Percentiles rank a stretch among this genome's conserved stretches.
Conservation (phyloP, 805 yeast genomes). For the Barnettozyma sp. region DNA sequence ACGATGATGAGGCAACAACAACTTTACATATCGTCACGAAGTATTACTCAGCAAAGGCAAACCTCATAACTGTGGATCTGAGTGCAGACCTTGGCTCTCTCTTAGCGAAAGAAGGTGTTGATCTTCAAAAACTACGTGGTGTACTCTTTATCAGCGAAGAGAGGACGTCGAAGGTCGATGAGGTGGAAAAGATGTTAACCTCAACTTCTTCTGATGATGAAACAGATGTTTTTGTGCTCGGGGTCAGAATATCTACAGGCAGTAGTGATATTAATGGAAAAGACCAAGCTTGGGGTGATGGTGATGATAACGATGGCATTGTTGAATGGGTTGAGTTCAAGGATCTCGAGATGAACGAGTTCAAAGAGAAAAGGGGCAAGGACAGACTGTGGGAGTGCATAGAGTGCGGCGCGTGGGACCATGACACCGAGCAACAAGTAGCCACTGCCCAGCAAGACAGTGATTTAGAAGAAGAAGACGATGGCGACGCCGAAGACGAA, state of each 20-base stretch:
- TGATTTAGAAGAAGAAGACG: neutral
- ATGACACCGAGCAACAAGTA: neutral
- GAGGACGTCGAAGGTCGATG: neutral
- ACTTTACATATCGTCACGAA: neutral
- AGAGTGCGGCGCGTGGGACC: constrained; percentile 3
- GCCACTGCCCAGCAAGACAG: neutral
- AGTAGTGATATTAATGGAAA: too few relatives aligned
- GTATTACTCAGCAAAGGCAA: constrained; percentile 1
- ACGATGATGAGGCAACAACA: neutral
- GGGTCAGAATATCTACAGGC: neutral
- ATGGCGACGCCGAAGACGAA: neutral
- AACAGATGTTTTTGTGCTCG: constrained; percentile 2
- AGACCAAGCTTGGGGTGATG: neutral
- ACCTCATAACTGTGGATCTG: constrained; percentile 1
- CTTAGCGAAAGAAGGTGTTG: neutral
- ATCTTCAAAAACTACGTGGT: neutral
- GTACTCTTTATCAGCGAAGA: neutral
- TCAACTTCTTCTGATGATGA: too few relatives aligned
- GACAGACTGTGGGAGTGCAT: constrained; percentile 2
- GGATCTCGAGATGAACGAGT: constrained; percentile 3
- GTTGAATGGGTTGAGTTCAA: constrained; percentile 2
- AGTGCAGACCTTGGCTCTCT: neutral
- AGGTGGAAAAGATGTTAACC: too few relatives aligned
- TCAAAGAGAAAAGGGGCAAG: constrained; percentile 1
- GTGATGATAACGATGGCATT: neutral